Evolutionary conservation across 768 basidiomycete species (phyloP), one percentile per base, ranked within the genome.

Genomic region (Dioszegia crocea): DNA sequence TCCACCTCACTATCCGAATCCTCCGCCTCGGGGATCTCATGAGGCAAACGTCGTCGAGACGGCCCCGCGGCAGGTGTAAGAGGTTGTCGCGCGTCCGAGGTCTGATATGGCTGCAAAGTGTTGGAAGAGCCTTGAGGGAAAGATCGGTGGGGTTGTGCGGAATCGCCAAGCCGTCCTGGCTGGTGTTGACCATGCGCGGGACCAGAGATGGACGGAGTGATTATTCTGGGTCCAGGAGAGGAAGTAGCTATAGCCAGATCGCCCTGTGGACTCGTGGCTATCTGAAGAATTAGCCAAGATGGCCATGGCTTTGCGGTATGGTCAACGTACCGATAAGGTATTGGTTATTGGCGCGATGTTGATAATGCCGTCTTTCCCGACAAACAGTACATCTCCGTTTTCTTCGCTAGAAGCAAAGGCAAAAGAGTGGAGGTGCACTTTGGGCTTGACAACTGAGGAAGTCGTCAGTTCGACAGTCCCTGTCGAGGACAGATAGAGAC

Each of bases 331-430:
- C 4, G 56, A 23, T 24, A 65, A 67, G 21, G 58, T 46, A n/a
- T 57, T 17, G 4, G 61, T 47, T 17, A 73, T 59, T 27, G 74
- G 67, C 17, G 69, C 71, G 23, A 75, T 63, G n/a, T 65, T 62
- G 24, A 75, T 61, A 3, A 69, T 67, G 1, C 69, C 74, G 43
- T 75, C 74, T 54, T 66, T 68, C 39, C 64, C 43, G 12, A 75
- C 69, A 27, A 67, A 65, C 53, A 75, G 53, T 43, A 75, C 59
- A 41, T 75, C 67, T 17, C 53, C 50, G 9, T 55, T 44, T 4
- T 39, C 26, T 4, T 50, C 27, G 1, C 46, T 33, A 1, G 61
- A 40, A 4, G 69, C 55, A 46, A 69, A 70, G 0, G 74, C 62
- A 54, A 75, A 75, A 0, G 69, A 67, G 11, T 73, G 60, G 0